Percentiles rank a stretch among this genome's conserved stretches.
Evolutionary conservation across 225 moss, liverwort and hornwort species (phyloP).

Genomic region (Neckera pumila): DNA sequence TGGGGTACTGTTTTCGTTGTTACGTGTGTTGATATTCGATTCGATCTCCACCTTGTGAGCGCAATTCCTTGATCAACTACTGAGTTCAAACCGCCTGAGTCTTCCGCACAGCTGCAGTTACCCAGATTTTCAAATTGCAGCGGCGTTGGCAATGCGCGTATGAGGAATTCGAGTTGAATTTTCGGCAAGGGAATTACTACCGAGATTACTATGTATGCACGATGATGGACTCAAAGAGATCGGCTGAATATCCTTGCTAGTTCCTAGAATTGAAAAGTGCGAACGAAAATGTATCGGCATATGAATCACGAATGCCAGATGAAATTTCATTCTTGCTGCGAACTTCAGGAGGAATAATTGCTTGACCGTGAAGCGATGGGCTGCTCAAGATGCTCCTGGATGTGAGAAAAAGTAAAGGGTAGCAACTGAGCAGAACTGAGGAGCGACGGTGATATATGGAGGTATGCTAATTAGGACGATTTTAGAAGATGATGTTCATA

Average conservation of each 20-base stretch:
- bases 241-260: not conserved
- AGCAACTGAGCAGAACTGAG: not conserved
- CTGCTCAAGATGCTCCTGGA: not conserved
- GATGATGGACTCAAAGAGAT: not conserved
- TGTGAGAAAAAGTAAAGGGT: not conserved
- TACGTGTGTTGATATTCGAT: not conserved
- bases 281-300: not conserved
- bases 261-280: not conserved
- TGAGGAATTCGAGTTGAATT: not conserved
- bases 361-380: not conserved
- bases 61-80: not conserved
- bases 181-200: too few relatives aligned
- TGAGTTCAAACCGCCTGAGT: too few relatives aligned
- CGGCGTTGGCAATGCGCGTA: not conserved
- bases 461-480: too few relatives aligned
- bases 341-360: not conserved
- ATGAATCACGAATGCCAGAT: not conserved
- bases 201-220: not conserved
- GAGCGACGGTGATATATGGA: not conserved
- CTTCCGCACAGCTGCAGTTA: not conserved
- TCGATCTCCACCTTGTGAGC: too few relatives aligned
- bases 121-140: too few relatives aligned
- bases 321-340: not conserved
- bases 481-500: not conserved
- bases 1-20: not conserved